Evolutionary conservation across 495 filamentous ascomycete genomes (phyloP), one percentile per base, ranked within the genome.

Genomic region (Xylaria curta): DNA sequence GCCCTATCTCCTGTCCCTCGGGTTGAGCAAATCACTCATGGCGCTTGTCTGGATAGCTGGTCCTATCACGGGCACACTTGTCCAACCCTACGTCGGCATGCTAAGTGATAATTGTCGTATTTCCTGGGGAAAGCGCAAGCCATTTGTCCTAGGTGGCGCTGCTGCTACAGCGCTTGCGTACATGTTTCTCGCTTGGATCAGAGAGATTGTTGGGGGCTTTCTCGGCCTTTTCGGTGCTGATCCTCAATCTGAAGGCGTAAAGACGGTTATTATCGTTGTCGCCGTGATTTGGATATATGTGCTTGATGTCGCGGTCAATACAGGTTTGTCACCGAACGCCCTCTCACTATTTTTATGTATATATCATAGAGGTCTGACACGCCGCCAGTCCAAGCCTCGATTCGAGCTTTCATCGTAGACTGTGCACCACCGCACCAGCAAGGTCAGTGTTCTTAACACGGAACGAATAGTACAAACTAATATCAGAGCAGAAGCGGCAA

Each of bases 1-100:
- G 51, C 87, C 87, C 38, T 89, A 87, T 70, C 78, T 89, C 31
- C 77, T 89, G 38, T 95, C 93, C 8, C 88, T 98, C 21, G 94
- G 94, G 8, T 85, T 98, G 82, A 96, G 91, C 86, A 98, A 98
- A 80, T 91, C 94, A 44, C 82, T 97, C n/a, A 91, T 97, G 81
- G 94, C 94, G 19, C 86, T 97, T 68, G 94, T 97, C 31, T 98
- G 94, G 94, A 94, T 98, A 72, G 94, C 94, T 10, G 94, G 94
- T 4, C 94, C 94, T 5, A 84, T 98, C 31, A 93, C 93, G 2
- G 94, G 94, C 15, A 89, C 89, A 2, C 83, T 98, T 46, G 94
- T 98, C 24, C 94, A 98, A 82, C 94, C 94, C n/a, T 97, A 97
- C 77, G 89, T 98, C 31, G 94, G 94, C 65, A 94, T 97, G 76